phyloP scores from a whole-genome alignment of 371 early-diverging fungal species.

The Mortierella sp. region DNA sequence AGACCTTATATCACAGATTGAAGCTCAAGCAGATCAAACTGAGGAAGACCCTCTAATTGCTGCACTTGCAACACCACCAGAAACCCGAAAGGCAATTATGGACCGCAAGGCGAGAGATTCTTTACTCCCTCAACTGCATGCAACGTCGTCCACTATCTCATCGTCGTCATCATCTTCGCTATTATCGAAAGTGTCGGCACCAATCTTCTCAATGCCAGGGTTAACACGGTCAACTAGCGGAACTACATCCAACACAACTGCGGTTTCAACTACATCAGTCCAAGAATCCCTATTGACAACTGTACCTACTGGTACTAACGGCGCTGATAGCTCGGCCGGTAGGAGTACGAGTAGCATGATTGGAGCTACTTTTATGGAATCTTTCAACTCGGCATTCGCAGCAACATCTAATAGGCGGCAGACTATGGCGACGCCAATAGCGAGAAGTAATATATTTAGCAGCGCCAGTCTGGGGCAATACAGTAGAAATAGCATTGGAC shows the following conservation, averaged over 20 bases:
- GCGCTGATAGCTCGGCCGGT: not conserved
- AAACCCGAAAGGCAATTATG: slow-evolving; percentile 16
- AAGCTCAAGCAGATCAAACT: slow-evolving; percentile 8
- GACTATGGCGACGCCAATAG: slow-evolving; percentile 29
- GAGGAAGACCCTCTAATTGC: slow-evolving; percentile 37
- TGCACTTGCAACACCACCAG: slow-evolving; percentile 42
- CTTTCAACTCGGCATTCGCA: slow-evolving; percentile 38
- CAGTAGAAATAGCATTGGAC: slow-evolving; percentile 29
- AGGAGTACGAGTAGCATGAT: slow-evolving; percentile 2
- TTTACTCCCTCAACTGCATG: slow-evolving; percentile 11
- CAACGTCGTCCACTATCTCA: slow-evolving; percentile 6
- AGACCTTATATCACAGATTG: slow-evolving; percentile 21
- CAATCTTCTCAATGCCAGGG: not conserved
- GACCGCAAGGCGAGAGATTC: slow-evolving; percentile 22
- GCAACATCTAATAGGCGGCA: slow-evolving; percentile 38
- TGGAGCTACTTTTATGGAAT: slow-evolving; percentile 28
- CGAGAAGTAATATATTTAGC: not conserved
- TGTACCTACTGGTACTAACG: slow-evolving; percentile 9
- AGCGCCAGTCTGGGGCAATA: not conserved
- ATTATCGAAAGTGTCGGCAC: not conserved
- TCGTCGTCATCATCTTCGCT: not conserved
- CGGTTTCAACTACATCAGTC: slow-evolving; percentile 2
- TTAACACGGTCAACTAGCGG: slow-evolving; percentile 2
- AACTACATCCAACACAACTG: not conserved
- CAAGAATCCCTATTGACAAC: slow-evolving; percentile 4